Evolutionary conservation across 1,139 yeast genomes (phyloP), one percentile per base, ranked within the genome.

Genomic region (Sugiyamaella sp.): DNA sequence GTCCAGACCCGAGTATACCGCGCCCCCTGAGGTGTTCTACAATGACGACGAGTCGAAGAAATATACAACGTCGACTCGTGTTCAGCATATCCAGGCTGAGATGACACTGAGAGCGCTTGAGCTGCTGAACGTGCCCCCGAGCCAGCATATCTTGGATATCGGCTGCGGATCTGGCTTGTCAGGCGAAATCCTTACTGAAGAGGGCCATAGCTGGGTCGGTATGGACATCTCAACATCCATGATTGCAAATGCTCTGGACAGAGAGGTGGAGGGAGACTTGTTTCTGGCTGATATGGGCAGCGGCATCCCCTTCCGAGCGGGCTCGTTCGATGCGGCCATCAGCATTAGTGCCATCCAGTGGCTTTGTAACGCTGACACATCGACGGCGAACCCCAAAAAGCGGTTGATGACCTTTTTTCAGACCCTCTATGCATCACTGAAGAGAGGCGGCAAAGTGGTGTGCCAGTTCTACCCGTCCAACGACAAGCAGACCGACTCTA

Each of bases 141-240:
- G 77, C 39, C 86, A 89, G 52, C 86, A 85, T 64, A 70, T 93
- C 10, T 80, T 93, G 27, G 99, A 93, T 78, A 79, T 93, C 45
- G 99, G 99, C 14, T 91, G 99, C 75, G 99, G 99, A 6, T 89
- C 97, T 0, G 99, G 99, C 0, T 78, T 93, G 32, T 86, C 95
- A 33, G 99, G 99, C 1, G 98, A 93, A 68, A 93, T 93, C 24
- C 74, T 93, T 51, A 84, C 95, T 0, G 96, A 93, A 67, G 98
- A 93, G 70, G 96, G 96, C 3, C 96, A 89, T 67, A 76, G 84
- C 56, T 93, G 99, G 99, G 74, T 89, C 29, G 99, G 99, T 2
- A 85, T 93, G 91, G 99, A 93, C 71, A 93, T 93, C 53, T 83
- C 98, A 0, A 95, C 98, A 0, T 85, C 91, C 51, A 93, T 93